Conservation (phyloP, 495 filamentous ascomycete species). For the Hypoxylon lenormandii region DNA sequence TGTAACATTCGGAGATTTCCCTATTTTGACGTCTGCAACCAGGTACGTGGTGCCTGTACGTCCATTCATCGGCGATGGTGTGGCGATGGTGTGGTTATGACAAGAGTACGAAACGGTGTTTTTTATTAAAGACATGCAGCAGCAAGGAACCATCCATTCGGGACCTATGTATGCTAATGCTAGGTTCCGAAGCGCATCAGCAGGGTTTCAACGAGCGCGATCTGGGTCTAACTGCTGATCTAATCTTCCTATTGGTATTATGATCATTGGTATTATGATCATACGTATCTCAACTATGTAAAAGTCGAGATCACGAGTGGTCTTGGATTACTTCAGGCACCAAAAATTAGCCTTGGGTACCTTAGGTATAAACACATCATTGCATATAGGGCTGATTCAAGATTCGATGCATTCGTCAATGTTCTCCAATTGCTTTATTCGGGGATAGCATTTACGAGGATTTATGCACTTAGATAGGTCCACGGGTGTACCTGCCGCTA, state of each 20-base stretch:
- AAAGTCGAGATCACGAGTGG: too few relatives aligned
- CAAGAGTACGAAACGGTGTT: neutral
- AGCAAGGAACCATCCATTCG: constrained; percentile 35
- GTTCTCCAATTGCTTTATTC: too few relatives aligned
- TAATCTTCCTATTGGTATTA: neutral
- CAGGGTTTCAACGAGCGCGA: neutral
- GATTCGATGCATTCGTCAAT: too few relatives aligned
- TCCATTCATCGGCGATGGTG: constrained; percentile 6
- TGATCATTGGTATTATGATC: too few relatives aligned
- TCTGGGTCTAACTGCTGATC: neutral
- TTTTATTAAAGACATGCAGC: constrained; percentile 26
- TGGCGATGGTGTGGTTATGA: constrained; percentile 22
- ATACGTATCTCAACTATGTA: too few relatives aligned
- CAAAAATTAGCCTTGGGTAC: too few relatives aligned
- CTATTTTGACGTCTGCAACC: constrained; percentile 12
- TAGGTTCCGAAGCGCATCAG: constrained; percentile 32
- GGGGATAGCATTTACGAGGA: too few relatives aligned
- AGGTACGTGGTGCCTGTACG: constrained; percentile 2
- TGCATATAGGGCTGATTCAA: too few relatives aligned
- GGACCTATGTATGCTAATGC: constrained; percentile 20
- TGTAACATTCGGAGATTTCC: constrained; percentile 8
- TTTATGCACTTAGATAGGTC: neutral
- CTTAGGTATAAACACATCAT: too few relatives aligned
- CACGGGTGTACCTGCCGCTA: neutral
- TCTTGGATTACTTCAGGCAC: too few relatives aligned